Base-by-base conservation (phyloP, 495 filamentous ascomycete genomes). In the Penicillium chermesinum region DNA sequence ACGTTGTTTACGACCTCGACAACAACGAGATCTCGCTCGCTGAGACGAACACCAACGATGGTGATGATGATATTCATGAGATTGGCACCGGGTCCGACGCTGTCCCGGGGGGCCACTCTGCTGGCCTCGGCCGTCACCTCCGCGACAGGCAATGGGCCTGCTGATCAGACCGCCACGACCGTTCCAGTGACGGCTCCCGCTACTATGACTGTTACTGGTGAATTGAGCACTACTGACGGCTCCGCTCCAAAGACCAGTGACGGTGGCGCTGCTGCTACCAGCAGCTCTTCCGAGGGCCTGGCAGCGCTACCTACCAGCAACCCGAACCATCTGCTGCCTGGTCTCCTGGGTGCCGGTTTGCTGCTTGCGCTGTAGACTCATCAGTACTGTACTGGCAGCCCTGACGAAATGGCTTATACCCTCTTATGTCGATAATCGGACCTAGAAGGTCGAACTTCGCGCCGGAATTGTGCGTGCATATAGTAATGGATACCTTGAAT, bases 1-100 rank as follows among this genome's bases (percentile, higher is more conserved):
- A 96, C 57, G 81, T 93, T 6, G 89, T 96, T 3, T 96, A 89
- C 56, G 87, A 95, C 55, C 71, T 95, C 33, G 77, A 75, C 12
- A 91, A 88, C 62, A 87, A 91, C 65, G 73, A 87, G 67, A 88
- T 95, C 50, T 65, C 62, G 1, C 70, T 96, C 41, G 90, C 87
- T 2, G 82, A 86, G 59, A 88, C 88, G 0, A 82, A 79, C 50
- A 89, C 87, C 63, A 85, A 90, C 62, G 70, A 78, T 2, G 85
- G 83, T 0, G 55, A 70, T 9, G 74, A 76, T 15, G 75, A 78
- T 40, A 74, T 94, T 41, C 52, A 74, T 15, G 88, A 90, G 68
- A 91, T 95, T 44, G 73, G 73, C n/a, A 74, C 66, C 4, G 84
- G 84, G 12, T 63, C 67, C 1, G 54, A 64, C n/a, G 67, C 72